phyloP scores from a whole-genome alignment of 306 rosid genomes.

The Quercus dentata region DNA sequence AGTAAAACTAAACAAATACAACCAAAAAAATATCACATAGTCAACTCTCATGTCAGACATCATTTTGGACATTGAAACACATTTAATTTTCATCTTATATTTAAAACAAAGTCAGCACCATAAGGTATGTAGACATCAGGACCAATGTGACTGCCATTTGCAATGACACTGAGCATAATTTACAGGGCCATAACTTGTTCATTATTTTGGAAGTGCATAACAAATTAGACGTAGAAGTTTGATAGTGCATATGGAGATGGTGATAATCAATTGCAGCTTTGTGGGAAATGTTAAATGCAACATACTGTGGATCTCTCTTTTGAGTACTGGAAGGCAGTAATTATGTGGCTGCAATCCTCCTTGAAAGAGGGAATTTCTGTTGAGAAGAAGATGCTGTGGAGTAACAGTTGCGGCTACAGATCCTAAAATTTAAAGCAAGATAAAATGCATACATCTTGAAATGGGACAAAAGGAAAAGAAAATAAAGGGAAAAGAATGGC shows the following conservation, averaged over 20 bases:
- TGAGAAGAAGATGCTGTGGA: constrained; percentile 87
- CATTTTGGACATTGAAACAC: neutral
- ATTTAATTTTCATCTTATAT: neutral
- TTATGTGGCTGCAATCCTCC: constrained; percentile 94
- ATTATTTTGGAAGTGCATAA: neutral
- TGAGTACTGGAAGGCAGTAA: constrained; percentile 82
- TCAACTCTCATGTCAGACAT: neutral
- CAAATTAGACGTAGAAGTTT: neutral
- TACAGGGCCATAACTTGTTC: neutral
- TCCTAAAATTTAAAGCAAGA: constrained; percentile 39
- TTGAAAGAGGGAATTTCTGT: constrained; percentile 80
- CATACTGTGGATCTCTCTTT: constrained; percentile 83
- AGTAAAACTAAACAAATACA: no score
- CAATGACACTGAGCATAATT: neutral
- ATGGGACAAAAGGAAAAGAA: neutral
- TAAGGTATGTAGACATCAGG: neutral
- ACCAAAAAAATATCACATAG: no score
- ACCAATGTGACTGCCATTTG: neutral
- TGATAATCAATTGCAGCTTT: neutral
- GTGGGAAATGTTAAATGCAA: constrained; percentile 9
- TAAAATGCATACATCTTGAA: constrained; percentile 6
- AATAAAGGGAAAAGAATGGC: neutral
- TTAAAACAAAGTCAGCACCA: neutral
- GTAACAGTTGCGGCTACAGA: constrained; percentile 81
- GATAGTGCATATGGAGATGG: neutral